Base-by-base conservation (phyloP, 192 early-diverging fungal genomes). In the Haplosporangium gracile region DNA sequence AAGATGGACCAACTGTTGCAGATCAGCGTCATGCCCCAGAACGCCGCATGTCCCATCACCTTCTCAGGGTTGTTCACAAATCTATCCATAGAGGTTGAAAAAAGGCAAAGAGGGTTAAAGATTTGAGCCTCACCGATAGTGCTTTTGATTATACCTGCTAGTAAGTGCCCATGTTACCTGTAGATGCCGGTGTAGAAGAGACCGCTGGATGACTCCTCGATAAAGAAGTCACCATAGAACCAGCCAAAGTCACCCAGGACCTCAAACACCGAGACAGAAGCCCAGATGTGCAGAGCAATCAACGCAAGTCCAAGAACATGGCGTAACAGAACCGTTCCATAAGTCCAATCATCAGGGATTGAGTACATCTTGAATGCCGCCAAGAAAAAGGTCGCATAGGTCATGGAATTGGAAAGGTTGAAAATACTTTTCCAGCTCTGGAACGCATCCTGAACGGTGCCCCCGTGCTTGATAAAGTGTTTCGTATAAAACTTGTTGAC, bases 191-290 rank as follows among this genome's bases (percentile, higher is more conserved):
- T 97, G 87, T 98, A 98, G 72, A 95, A 93, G 29, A 95, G 89
- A 72, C 92, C 93, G 76, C 87, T 90, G 34, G 93, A 92, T 10
- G 94, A 89, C 39, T 95, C 93, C 82, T 96, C 96, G 45, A 98
- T 93, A 90, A 99, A 98, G 81, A 98, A 98, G 81, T 99, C 98
- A 57, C 97, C 97, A 86, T 99, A 98, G 88, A 99, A 99, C 97
- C 97, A 99, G 9, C 98, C 98, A 90, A 96, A 97, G 79, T 97
- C 96, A 43, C 98, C 97, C 69, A 98, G 91, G 9, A 94, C 97
- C 83, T 98, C 96, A 90, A 96, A 97, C 39, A 98, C 95, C 4
- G 96, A 97, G 22, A 95, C 89, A 22, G 98, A 94, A 43, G 96
- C 97, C 96, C 97, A 98, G 53, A 97, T 88, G 82, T 99, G 98